phyloP scores from a whole-genome alignment of 1,139 yeast genomes.

The Hyphopichia pseudoburtonii region DNA sequence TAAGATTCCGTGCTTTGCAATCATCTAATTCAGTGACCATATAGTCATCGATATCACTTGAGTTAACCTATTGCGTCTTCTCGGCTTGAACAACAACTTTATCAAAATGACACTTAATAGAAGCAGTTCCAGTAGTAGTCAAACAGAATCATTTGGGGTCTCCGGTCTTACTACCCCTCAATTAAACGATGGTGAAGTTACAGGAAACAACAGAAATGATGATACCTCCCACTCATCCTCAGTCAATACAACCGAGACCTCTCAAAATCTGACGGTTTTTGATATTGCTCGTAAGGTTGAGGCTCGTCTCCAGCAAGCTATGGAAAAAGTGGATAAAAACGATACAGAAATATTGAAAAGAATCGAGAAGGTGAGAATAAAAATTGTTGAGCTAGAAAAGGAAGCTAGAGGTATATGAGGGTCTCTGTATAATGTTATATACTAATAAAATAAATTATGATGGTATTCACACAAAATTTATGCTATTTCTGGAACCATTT shows the following conservation, averaged over 20 bases:
- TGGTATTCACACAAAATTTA: too few species aligned
- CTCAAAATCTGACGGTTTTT: conserved; percentile 37
- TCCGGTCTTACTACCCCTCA: conserved; percentile 19
- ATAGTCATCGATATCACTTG: too few species aligned
- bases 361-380: conserved; percentile 24
- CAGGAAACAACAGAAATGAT: conserved; percentile 4
- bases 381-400: conserved; percentile 19
- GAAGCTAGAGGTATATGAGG: too few species aligned
- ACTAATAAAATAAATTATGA: too few species aligned
- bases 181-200: conserved; percentile 13
- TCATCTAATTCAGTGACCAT: too few species aligned
- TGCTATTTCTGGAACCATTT: neutral
- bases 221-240: conserved; percentile 5
- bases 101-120: conserved; percentile 1
- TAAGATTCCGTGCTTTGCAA: too few species aligned
- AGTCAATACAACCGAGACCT: conserved; percentile 8
- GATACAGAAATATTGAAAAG: conserved; percentile 30
- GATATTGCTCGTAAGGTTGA: conserved; percentile 55
- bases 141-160: conserved; percentile 2
- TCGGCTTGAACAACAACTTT: too few species aligned
- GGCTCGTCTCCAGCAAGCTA: conserved; percentile 33
- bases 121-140: conserved; percentile 3
- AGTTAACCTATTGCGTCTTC: too few species aligned
- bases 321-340: conserved; percentile 24
- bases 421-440: too few species aligned